A percentile compares a stretch with the other conserved stretches of the same genome.
These are phyloP conservation scores for Tephrocybe sp. DNA, from an alignment of 768 basidiomycete species.

Conservation along the genomic window DNA sequence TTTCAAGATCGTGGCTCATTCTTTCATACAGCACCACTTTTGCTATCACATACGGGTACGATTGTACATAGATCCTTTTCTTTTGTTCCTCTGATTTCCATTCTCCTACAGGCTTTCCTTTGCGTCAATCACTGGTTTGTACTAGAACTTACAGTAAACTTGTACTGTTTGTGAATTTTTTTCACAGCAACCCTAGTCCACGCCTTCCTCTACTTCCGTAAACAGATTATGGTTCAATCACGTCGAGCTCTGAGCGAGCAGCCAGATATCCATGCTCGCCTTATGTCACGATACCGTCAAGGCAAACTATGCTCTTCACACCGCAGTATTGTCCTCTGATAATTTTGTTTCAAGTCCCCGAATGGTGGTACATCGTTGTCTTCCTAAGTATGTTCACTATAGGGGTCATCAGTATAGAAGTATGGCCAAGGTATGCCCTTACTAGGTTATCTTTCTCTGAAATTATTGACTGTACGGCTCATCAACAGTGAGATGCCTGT, in stretches of 20 bases:
- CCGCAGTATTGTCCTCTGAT: not conserved
- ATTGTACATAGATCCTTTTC: not conserved
- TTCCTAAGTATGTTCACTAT: constrained; percentile 68
- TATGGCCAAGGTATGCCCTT: constrained; percentile 50
- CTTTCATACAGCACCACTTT: constrained; percentile 51
- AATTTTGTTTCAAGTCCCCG: constrained; percentile 45
- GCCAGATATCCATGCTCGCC: constrained; percentile 82
- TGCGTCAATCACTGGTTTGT: constrained; percentile 61
- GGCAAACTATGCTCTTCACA: constrained; percentile 1
- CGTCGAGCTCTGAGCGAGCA: constrained; percentile 74
- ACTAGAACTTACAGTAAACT: too few relatives aligned
- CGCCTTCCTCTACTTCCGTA: constrained; percentile 70
- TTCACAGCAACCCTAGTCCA: constrained; percentile 69
- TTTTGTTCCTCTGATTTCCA: not conserved
- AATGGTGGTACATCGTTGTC: constrained; percentile 81
- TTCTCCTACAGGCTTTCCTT: constrained; percentile 52
- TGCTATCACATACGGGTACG: constrained; percentile 65
- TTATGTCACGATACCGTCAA: constrained; percentile 76
- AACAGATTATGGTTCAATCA: constrained; percentile 73
- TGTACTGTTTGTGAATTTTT: too few relatives aligned
- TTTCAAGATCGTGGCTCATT: not conserved
- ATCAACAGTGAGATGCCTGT: constrained; percentile 39
- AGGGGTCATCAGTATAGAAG: constrained; percentile 66
- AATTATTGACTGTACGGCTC: not conserved
- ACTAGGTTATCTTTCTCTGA: not conserved